Evolutionary conservation across 306 rosid species (phyloP), one percentile per base, ranked within the genome.

Genomic region (Vachellia pachyceras): DNA sequence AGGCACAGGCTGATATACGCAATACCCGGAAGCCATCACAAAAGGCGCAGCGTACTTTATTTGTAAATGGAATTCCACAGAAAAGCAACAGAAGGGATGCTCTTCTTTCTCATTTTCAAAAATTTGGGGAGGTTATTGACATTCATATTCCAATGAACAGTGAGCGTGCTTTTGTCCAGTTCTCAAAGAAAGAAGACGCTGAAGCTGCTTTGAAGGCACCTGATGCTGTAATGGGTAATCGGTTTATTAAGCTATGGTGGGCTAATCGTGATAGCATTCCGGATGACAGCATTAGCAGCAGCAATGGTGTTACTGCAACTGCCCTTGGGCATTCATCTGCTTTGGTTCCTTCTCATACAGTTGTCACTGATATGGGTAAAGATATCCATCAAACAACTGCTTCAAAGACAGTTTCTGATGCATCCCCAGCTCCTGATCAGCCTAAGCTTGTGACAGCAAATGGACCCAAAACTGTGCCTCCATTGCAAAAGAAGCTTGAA

Each of bases 191-290:
- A 88, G 98, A 96, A 92, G 99, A 92, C 88, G 99, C 99, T 74
- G 99, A 96, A 86, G 98, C 98, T 55, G 99, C 98, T 87, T 79
- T 93, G 54, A 90, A 76, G 88, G 90, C 99, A 63, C 98, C 99
- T 18, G 98, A 96, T 84, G 99, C 99, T 41, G 97, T 96, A 54
- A 90, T 96, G 99, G 99, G 98, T 78, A 96, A 96, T 83, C 98
- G 99, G 78, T 96, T 96, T 85, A 92, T 96, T 87, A 94, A 87
- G 89, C 88, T 96, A 67, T 96, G 91, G 93, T 96, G 99, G 99
- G 99, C 99, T 73, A 96, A 96, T 85, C 98, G 99, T 72, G 99
- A 96, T 87, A 92, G 89, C 71, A 82, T 96, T 90, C 94, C 82
- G n/a, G 94, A 87, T 84, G 94, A 91, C 84, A 82, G 82, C 70